phyloP scores from a whole-genome alignment of 2,329 filamentous ascomycete species.

The Coniella vitis region DNA sequence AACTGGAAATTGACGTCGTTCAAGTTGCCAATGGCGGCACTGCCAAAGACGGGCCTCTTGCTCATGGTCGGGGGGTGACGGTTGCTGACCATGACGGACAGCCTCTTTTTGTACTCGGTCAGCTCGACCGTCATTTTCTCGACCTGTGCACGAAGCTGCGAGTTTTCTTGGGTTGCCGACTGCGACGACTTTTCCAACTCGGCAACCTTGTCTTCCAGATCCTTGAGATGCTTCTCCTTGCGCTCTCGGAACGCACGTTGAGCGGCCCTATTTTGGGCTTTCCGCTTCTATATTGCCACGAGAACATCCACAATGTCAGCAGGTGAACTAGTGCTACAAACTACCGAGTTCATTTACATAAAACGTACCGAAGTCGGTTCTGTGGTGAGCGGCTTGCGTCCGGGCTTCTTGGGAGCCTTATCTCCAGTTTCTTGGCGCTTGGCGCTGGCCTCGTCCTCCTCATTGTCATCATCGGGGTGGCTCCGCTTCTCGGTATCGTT shows the following conservation, averaged over 20 bases:
- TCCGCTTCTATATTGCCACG: constrained; percentile 62
- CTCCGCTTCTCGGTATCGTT: constrained; percentile 66
- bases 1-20: constrained; percentile 84
- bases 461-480: constrained; percentile 63
- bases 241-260: constrained; percentile 91
- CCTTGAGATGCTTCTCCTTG: constrained; percentile 85
- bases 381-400: constrained; percentile 88
- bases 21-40: constrained; percentile 48
- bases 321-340: not conserved
- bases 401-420: constrained; percentile 89
- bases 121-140: constrained; percentile 81
- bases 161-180: constrained; percentile 78
- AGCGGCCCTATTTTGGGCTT: constrained; percentile 89
- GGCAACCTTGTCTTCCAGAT: constrained; percentile 71
- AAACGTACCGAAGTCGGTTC: constrained; percentile 93
- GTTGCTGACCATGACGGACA: constrained; percentile 50
- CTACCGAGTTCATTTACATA: too few species aligned
- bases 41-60: constrained; percentile 40
- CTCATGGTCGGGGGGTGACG: constrained; percentile 22
- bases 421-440: constrained; percentile 79
- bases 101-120: constrained; percentile 80
- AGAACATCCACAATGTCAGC: constrained; percentile 20
- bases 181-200: constrained; percentile 79
- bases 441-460: constrained; percentile 46
- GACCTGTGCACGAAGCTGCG: constrained; percentile 74